phyloP scores from a whole-genome alignment of 768 basidiomycete genomes.

The Amanita brunnescens region DNA sequence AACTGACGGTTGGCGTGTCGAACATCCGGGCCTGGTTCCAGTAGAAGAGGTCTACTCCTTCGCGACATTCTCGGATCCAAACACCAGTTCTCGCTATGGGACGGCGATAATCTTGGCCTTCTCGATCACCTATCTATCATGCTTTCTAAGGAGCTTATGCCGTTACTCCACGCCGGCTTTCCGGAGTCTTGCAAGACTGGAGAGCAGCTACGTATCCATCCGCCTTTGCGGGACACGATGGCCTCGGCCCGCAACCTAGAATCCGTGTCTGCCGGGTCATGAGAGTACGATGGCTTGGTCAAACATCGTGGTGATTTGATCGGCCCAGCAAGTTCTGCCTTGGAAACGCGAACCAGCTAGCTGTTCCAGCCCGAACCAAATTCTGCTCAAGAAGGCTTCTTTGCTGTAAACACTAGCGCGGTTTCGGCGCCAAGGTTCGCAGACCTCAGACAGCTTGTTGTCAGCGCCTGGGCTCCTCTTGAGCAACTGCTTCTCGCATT shows the following conservation, averaged over 20 bases:
- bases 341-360: not conserved
- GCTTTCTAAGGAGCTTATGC: not conserved
- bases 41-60: not conserved
- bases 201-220: not conserved
- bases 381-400: not conserved
- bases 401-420: not conserved
- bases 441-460: conserved; percentile 6
- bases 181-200: not conserved
- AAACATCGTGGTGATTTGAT: not conserved
- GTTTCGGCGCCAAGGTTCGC: not conserved
- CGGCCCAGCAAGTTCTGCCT: not conserved
- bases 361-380: not conserved
- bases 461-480: not conserved
- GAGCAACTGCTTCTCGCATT: not conserved
- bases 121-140: not conserved
- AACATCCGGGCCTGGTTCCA: not conserved
- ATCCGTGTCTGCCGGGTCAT: not conserved
- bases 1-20: not conserved
- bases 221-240: not conserved
- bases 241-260: not conserved
- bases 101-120: not conserved
- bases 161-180: not conserved
- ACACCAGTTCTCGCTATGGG: not conserved
- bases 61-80: not conserved
- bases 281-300: not conserved